A percentile compares a stretch with the other conserved stretches of the same genome.
phyloP scores from a whole-genome alignment of 1,284 basidiomycete species.

The Agroathelia rolfsii region DNA sequence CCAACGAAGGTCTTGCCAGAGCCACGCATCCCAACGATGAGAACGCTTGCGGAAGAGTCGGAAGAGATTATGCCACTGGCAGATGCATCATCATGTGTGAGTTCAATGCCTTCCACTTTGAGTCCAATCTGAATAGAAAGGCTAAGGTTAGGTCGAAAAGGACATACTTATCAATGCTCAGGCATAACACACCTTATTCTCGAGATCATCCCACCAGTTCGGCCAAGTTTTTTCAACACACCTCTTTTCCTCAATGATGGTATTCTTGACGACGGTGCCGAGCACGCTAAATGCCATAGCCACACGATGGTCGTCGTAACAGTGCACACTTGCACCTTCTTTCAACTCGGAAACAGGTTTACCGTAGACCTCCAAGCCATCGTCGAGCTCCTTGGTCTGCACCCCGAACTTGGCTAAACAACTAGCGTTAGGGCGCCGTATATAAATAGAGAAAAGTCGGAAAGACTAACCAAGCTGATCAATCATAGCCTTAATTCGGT shows the following conservation, averaged over 20 bases:
- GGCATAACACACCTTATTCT: slow-evolving; percentile 71
- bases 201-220: slow-evolving; percentile 98
- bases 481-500: slow-evolving; percentile 94
- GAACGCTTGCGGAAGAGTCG: slow-evolving; percentile 52
- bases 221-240: slow-evolving; percentile 99
- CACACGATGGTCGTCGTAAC: slow-evolving; percentile 97
- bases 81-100: slow-evolving; percentile 39
- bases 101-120: slow-evolving; percentile 76
- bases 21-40: slow-evolving; percentile 95
- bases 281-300: slow-evolving; percentile 98
- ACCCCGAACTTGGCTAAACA: slow-evolving; percentile 88
- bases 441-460: slow-evolving; percentile 1
- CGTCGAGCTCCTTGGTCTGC: slow-evolving; percentile 84
- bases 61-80: slow-evolving; percentile 29
- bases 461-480: slow-evolving; percentile 73
- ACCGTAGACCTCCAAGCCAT: slow-evolving; percentile 88
- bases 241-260: slow-evolving; percentile 89
- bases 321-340: slow-evolving; percentile 73
- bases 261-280: slow-evolving; percentile 63
- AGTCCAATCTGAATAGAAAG: slow-evolving; percentile 71
- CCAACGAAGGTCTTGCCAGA: slow-evolving; percentile 93
- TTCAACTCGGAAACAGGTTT: slow-evolving; percentile 55
- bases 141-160: slow-evolving; percentile 7
- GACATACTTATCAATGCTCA: slow-evolving; percentile 4
- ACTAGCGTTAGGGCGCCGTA: slow-evolving; percentile 2